These are phyloP conservation scores for Biancaea sappan DNA, from an alignment of 306 rosid genomes.

Conservation along the genomic window DNA sequence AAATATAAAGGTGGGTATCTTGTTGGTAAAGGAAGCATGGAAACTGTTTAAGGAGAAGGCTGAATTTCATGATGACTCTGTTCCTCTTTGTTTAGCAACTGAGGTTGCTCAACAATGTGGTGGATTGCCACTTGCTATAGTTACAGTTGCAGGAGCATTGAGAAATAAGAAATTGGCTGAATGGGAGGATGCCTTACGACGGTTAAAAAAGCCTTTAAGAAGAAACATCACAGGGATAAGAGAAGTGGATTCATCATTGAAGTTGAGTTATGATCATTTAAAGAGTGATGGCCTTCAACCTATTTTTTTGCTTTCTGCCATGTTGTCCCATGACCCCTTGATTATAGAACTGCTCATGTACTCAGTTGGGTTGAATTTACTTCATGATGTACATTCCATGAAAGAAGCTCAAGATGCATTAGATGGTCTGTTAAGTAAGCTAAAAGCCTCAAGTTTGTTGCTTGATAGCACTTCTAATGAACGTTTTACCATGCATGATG, in stretches of 20 bases:
- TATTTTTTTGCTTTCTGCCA: background rate
- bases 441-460: conserved; percentile 25
- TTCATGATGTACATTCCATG: background rate
- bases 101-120: background rate
- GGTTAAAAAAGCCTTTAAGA: background rate
- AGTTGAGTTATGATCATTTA: background rate
- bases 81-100: background rate
- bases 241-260: background rate
- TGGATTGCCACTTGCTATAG: background rate
- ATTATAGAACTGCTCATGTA: background rate
- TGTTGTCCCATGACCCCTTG: too few species aligned
- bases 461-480: background rate
- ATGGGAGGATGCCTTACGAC: background rate
- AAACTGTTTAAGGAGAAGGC: background rate
- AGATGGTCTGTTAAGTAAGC: background rate
- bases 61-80: background rate
- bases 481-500: conserved; percentile 32
- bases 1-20: background rate
- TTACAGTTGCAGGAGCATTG: conserved; percentile 1
- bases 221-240: background rate
- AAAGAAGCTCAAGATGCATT: conserved; percentile 5
- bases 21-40: background rate
- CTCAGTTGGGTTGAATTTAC: background rate
- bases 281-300: background rate
- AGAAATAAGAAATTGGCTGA: background rate